Evolutionary conservation across 2,329 filamentous ascomycete species (phyloP), one percentile per base, ranked within the genome.

Genomic region (Trichoderma oligosporum): DNA sequence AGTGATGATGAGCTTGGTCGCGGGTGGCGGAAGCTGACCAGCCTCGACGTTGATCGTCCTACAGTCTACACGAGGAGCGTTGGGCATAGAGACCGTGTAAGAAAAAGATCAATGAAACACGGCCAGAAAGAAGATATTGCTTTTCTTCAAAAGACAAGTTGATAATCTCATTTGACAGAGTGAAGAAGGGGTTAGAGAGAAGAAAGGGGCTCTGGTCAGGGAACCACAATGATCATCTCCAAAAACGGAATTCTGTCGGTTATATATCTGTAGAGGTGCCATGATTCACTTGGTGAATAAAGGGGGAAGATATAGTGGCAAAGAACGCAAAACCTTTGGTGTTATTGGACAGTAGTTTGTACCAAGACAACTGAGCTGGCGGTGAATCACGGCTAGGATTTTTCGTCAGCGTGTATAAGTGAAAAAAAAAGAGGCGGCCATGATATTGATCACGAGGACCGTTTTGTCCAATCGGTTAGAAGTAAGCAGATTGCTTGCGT

Each of bases 1-100:
- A 16, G 73, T 77, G 48, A 80, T 70, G 61, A 76, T 61, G 25
- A 79, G 70, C 58, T 75, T 77, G 2, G 71, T 73, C 11, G 78
- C 78, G 2, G 78, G 75, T 42, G 67, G 64, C 2, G 78, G 78
- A 16, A 81, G 68, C 38, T 69, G 62, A 38, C 63, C 66, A 47
- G 63, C 56, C 41, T 64, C 66, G 31, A 67, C 61, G 46, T 66
- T 61, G n/a, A 68, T 67, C 41, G 64, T 70, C 60, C 63, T 64
- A 55, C 60, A 58, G 11, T 55, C 48, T 22, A 61, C 41, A 8
- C 38, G 57, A 16, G 60, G 58, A 36, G 54, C 42, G 14, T 57
- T 35, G 55, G 64, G 59, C 64, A 66, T 66, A 41, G 56, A 61
- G 51, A 7, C 33, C n/a, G 25, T 45, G 31, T 7, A 14, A 24